phyloP scores from a whole-genome alignment of 2,329 filamentous ascomycete genomes.

The Diaporthe aspalathi region DNA sequence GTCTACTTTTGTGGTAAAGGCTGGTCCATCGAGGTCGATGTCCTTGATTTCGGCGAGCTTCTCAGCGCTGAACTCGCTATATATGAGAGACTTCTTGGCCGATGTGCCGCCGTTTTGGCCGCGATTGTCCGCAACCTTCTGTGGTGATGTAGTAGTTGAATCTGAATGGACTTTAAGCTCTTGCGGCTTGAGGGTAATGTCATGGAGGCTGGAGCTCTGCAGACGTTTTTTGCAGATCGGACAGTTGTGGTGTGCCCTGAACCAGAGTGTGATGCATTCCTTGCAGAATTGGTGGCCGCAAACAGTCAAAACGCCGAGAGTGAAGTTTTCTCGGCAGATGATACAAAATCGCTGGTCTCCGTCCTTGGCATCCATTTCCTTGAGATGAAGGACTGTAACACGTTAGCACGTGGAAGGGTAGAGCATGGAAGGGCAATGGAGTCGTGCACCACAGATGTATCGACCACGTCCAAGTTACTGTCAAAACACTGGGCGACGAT shows the following conservation, averaged over 20 bases:
- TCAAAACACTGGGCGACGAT: neutral
- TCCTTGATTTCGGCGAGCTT: slow-evolving; percentile 84
- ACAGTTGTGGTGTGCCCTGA: slow-evolving; percentile 77
- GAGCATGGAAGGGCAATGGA: neutral
- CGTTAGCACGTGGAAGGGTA: slow-evolving; percentile 36
- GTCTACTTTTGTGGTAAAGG: slow-evolving; percentile 92
- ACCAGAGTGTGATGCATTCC: slow-evolving; percentile 86
- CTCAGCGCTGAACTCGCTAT: slow-evolving; percentile 77
- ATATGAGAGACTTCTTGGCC: slow-evolving; percentile 67
- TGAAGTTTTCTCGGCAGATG: slow-evolving; percentile 84
- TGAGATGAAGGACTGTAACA: slow-evolving; percentile 62
- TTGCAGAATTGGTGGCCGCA: slow-evolving; percentile 96
- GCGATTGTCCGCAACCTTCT: slow-evolving; percentile 36
- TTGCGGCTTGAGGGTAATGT: slow-evolving; percentile 85
- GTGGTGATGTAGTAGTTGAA: slow-evolving; percentile 44
- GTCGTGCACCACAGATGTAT: neutral
- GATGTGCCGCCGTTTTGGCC: slow-evolving; percentile 33
- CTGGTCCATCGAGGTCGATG: slow-evolving; percentile 77
- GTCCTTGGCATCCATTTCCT: slow-evolving; percentile 69
- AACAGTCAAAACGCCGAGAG: slow-evolving; percentile 82
- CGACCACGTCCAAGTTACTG: too few relatives aligned
- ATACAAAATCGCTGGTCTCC: slow-evolving; percentile 79
- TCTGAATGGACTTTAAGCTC: slow-evolving; percentile 72
- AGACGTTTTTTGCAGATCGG: slow-evolving; percentile 85
- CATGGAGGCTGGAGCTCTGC: slow-evolving; percentile 76